Base-by-base conservation (phyloP, 495 filamentous ascomycete species). In the Aspergillus indologenus region DNA sequence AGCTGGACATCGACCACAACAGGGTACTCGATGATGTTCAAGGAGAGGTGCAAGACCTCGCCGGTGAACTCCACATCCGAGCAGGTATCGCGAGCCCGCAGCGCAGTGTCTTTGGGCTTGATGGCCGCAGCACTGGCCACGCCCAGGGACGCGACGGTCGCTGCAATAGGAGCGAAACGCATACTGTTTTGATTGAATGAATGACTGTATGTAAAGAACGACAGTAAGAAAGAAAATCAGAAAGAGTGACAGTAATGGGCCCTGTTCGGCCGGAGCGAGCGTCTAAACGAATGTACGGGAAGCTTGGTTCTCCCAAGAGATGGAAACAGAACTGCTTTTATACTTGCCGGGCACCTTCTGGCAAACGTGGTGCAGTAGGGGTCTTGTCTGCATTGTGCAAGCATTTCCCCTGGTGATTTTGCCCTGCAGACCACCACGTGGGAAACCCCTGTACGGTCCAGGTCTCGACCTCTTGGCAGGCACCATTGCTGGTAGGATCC, bases 1-100 rank as follows among this genome's bases (percentile, higher is more conserved):
- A 63, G 40, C 53, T 60, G 52, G 21, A 60, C 57, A 50, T 63
- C 61, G 26, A 60, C 61, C 20, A 63, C 46, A 17, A 63, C 42
- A 19, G 61, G 61, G 34, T 53, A 59, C 46, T 63, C 61, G 18
- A 63, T 47, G 57, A 63, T 63, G 42, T 60, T 60, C 31, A 63
- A 23, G 34, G 61, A 63, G 14, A 59, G 45, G 42, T 63, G 61
- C 52, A 63, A 43, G n/a, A 63, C 47, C 51, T 63, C 61, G 2
- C 61, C 61, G 17, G 61, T 63, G 40, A 50, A 56, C 29, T 59
- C 21, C 46, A 48, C 42, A 56, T 63, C 56, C 21, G 61, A 46
- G 31, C 61, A 63, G n/a, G 57, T 60, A 5, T 63, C 57, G 40
- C 22, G 21, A 9, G 51, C 45, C n/a, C 19, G 54, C 34, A 40